Percentiles rank a stretch among this genome's conserved stretches.
These are phyloP conservation scores for Suzukiozyma palmioleophila DNA, from an alignment of 1,139 yeast genomes.

Conservation along the genomic window DNA sequence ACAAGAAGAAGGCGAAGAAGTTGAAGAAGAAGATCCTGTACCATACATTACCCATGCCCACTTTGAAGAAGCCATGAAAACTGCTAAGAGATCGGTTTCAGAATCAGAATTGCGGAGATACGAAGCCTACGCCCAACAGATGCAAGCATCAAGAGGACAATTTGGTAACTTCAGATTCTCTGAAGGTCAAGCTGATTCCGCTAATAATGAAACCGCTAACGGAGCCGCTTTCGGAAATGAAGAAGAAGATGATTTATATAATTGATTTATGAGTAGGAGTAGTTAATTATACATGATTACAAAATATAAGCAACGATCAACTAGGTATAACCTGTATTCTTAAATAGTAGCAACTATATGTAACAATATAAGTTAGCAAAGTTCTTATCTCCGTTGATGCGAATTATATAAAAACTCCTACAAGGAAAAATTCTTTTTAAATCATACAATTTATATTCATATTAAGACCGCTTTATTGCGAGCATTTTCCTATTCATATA, in stretches of 20 bases:
- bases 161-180: constrained; percentile 71
- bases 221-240: constrained; percentile 55
- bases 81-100: constrained; percentile 94
- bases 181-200: constrained; percentile 35
- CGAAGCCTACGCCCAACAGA: constrained; percentile 96
- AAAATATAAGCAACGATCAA: too few species aligned
- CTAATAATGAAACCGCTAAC: constrained; percentile 11
- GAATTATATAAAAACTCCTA: too few species aligned
- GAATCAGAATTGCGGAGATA: constrained; percentile 98
- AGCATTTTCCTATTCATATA: too few species aligned
- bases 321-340: too few species aligned
- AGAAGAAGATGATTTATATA: constrained; percentile 92
- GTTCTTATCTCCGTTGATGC: too few species aligned
- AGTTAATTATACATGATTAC: not conserved
- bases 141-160: constrained; percentile 94
- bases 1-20: constrained; percentile 32
- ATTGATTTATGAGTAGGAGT: constrained; percentile 26
- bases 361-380: too few species aligned
- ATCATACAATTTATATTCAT: too few species aligned
- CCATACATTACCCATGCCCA: constrained; percentile 91
- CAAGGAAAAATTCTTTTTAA: too few species aligned
- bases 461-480: too few species aligned
- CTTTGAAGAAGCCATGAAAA: constrained; percentile 99
- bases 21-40: constrained; percentile 81
- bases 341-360: too few species aligned